phyloP scores from a whole-genome alignment of 148 eudicot species.

The Talinum fruticosum region DNA sequence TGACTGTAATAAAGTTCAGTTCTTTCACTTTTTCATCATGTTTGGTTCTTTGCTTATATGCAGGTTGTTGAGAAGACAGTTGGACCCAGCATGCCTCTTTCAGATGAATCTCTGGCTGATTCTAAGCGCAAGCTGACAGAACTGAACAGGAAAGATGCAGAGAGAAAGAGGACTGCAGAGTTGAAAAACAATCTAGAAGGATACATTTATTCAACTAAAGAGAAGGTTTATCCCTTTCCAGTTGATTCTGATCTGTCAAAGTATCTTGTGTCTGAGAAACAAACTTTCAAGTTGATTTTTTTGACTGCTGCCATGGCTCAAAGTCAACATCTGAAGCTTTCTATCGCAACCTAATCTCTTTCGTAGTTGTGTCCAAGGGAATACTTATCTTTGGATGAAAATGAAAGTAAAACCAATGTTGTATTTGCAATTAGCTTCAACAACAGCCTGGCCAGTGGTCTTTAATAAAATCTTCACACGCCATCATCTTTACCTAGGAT shows the following conservation, averaged over 20 bases:
- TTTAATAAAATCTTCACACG: neutral
- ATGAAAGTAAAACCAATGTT: neutral
- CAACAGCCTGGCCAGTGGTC: neutral
- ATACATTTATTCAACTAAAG: slow-evolving; percentile 80
- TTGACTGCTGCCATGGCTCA: neutral
- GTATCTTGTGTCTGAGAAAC: slow-evolving; percentile 5
- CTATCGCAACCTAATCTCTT: neutral
- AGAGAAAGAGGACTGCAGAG: slow-evolving; percentile 87
- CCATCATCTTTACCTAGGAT: neutral
- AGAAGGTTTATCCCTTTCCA: slow-evolving; percentile 57
- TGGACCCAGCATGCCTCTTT: slow-evolving; percentile 62
- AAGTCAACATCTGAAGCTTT: neutral
- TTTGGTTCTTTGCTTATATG: slow-evolving; percentile 21
- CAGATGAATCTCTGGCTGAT: slow-evolving; percentile 60
- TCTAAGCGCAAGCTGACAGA: slow-evolving; percentile 64
- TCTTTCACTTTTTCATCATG: neutral
- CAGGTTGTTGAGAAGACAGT: slow-evolving; percentile 76
- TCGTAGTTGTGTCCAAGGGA: neutral
- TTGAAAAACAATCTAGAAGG: slow-evolving; percentile 83
- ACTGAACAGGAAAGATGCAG: slow-evolving; percentile 85
- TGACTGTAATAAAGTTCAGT: neutral
- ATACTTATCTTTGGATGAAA: neutral
- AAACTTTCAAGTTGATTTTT: neutral
- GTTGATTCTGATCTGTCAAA: neutral
- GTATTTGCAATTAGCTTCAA: neutral